These are phyloP conservation scores for Ophiostoma perfectum DNA, from an alignment of 2,329 filamentous ascomycete species.

Conservation along the genomic window DNA sequence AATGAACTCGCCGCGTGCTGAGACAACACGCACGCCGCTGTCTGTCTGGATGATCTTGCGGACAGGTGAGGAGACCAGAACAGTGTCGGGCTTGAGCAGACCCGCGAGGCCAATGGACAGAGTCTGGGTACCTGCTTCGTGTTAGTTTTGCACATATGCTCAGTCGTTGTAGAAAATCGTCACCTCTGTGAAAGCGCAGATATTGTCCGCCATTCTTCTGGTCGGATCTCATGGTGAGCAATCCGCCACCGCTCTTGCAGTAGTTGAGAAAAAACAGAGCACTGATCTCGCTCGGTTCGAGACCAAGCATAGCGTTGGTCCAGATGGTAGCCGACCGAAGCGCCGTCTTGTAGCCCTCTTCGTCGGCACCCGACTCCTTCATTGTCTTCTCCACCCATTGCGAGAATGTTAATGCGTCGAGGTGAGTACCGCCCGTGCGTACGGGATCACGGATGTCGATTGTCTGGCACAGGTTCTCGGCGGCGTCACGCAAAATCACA, in stretches of 20 bases:
- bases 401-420: constrained; percentile 21
- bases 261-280: constrained; percentile 53
- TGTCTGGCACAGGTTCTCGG: constrained; percentile 21
- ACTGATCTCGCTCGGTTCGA: constrained; percentile 45
- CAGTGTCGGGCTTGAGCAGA: constrained; percentile 11
- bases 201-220: constrained; percentile 48
- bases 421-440: constrained; percentile 9
- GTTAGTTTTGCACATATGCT: background rate
- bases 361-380: constrained; percentile 4
- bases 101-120: constrained; percentile 22
- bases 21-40: constrained; percentile 8
- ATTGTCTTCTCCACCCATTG: constrained; percentile 15
- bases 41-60: constrained; percentile 15
- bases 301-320: constrained; percentile 37
- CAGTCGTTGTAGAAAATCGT: background rate
- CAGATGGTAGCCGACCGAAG: constrained; percentile 21
- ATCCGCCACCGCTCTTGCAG: constrained; percentile 47
- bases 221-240: constrained; percentile 50
- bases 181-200: constrained; percentile 43
- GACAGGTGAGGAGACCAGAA: constrained; percentile 19
- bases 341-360: constrained; percentile 15
- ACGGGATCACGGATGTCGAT: constrained; percentile 23
- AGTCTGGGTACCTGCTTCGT: constrained; percentile 34
- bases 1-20: constrained; percentile 17
- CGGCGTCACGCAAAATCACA: constrained; percentile 10